Percentiles rank a stretch among this genome's conserved stretches.
These are phyloP conservation scores for Isoetes engelmannii DNA, from an alignment of 83 land plant genomes.

Conservation along the genomic window DNA sequence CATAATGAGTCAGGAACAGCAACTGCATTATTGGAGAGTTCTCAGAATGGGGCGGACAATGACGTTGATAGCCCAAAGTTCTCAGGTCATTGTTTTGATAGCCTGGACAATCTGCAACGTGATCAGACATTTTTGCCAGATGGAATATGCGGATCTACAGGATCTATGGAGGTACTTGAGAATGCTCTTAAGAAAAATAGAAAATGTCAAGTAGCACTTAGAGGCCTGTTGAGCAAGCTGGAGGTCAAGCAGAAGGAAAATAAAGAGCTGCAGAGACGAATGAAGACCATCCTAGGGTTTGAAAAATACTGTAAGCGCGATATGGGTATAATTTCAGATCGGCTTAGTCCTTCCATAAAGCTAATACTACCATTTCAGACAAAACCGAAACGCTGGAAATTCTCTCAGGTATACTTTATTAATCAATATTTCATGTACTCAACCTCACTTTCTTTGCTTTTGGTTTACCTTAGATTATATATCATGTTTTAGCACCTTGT, in stretches of 20 bases:
- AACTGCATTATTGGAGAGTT: too few species aligned
- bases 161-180: conserved; percentile 5
- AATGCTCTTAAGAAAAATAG: conserved; percentile 75
- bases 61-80: too few species aligned
- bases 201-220: conserved; percentile 45
- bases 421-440: neutral
- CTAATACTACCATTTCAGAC: conserved; percentile 33
- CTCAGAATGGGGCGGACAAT: too few species aligned
- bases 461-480: neutral
- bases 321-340: conserved; percentile 31
- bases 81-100: too few species aligned
- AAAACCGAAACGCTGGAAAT: conserved; percentile 11
- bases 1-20: too few species aligned
- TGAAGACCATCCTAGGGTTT: conserved; percentile 54
- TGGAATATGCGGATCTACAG: neutral
- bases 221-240: conserved; percentile 42
- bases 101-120: too few species aligned
- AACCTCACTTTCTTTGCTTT: neutral
- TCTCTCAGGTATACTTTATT: neutral
- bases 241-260: conserved; percentile 64
- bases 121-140: too few species aligned
- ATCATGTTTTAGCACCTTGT: conserved; percentile 1
- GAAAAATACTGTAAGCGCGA: conserved; percentile 44
- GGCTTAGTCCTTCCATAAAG: conserved; percentile 47
- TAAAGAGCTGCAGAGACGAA: conserved; percentile 43